These are phyloP conservation scores for Barnettozyma siamensis DNA, from an alignment of 805 yeast species.

Conservation along the genomic window DNA sequence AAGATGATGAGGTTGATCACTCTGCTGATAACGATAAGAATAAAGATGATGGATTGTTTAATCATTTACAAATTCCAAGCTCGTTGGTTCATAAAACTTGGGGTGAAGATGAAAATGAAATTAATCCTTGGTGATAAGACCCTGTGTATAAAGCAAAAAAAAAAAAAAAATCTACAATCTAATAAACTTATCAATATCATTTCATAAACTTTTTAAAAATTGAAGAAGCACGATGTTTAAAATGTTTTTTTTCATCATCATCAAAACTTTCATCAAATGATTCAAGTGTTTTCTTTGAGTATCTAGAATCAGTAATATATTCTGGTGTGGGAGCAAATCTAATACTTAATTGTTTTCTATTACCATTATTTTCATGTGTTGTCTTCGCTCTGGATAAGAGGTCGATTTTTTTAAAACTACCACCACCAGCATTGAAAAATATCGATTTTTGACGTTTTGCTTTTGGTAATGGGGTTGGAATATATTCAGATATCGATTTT, in stretches of 20 bases:
- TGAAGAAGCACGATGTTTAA: not conserved
- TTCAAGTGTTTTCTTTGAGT: not conserved
- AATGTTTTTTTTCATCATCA: not conserved
- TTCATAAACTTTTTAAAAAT: conserved; percentile 3
- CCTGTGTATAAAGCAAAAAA: too few relatives aligned
- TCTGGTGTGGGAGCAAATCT: conserved; percentile 19
- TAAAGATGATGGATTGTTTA: conserved; percentile 45
- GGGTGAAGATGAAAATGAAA: conserved; percentile 44
- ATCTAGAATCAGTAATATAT: conserved; percentile 3
- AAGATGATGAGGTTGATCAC: conserved; percentile 11
- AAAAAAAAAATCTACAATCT: too few relatives aligned
- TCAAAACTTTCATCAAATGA: not conserved
- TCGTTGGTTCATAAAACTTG: conserved; percentile 46
- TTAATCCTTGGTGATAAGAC: conserved; percentile 57
- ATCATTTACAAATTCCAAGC: conserved; percentile 42
- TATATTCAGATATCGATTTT: conserved; percentile 11
- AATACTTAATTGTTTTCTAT: conserved; percentile 9
- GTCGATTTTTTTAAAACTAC: not conserved
- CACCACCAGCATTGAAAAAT: not conserved
- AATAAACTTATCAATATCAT: not conserved
- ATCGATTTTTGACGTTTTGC: conserved; percentile 1
- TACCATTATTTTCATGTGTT: not conserved
- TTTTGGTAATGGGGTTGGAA: conserved; percentile 15
- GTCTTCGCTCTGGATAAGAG: too few relatives aligned
- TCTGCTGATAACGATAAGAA: conserved; percentile 9